phyloP scores from a whole-genome alignment of 305 asterid species.

The Ajuga reptans region DNA sequence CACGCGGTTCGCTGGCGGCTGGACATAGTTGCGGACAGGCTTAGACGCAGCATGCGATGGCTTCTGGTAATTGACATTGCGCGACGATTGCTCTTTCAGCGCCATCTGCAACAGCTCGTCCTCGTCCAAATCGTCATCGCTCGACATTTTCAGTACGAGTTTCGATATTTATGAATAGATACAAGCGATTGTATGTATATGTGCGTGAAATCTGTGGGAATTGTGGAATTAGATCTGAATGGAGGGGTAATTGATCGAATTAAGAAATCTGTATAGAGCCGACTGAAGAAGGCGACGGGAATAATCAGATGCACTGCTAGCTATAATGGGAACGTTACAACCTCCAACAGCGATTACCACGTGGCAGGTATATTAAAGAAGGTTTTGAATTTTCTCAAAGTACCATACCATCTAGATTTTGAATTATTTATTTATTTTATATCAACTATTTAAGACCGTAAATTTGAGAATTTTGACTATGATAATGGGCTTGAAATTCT shows the following conservation, averaged over 20 bases:
- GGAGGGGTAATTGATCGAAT: constrained; percentile 16
- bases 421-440: no score
- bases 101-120: constrained; percentile 97
- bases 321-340: not conserved
- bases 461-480: no score
- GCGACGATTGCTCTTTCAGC: constrained; percentile 79
- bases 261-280: constrained; percentile 11
- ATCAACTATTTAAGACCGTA: no score
- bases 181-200: not conserved
- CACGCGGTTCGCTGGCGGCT: constrained; percentile 58
- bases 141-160: constrained; percentile 46
- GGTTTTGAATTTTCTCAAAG: no score
- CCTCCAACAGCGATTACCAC: constrained; percentile 1
- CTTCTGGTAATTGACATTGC: constrained; percentile 68
- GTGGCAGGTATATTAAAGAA: not conserved
- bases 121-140: constrained; percentile 76
- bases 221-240: constrained; percentile 33
- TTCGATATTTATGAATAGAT: constrained; percentile 11
- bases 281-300: constrained; percentile 25
- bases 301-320: constrained; percentile 20
- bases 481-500: no score
- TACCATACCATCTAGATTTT: no score
- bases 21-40: constrained; percentile 84
- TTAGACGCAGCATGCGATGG: constrained; percentile 49
- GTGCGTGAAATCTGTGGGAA: constrained; percentile 17